Conservation (phyloP, 768 basidiomycete genomes). For the Naganishia antarctica region DNA sequence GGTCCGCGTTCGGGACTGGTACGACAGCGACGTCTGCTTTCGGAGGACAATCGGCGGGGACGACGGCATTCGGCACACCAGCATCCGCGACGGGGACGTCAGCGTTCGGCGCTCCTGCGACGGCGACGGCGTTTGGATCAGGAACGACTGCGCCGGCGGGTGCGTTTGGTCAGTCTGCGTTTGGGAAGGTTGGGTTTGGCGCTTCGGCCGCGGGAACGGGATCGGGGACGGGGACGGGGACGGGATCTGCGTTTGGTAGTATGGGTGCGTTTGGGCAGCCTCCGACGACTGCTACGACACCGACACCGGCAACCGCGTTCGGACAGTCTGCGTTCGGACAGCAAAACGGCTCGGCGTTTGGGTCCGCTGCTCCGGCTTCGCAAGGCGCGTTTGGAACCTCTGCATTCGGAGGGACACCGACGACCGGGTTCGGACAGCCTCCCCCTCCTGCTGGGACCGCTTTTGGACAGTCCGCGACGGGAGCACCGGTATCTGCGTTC, state of each 20-base stretch:
- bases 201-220: too few species aligned
- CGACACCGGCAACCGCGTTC: not conserved
- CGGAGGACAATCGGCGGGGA: not conserved
- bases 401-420: conserved; percentile 5
- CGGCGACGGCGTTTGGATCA: conserved; percentile 7
- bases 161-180: conserved; percentile 21
- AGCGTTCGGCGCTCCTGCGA: not conserved
- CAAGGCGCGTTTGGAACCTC: conserved; percentile 16
- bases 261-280: conserved; percentile 8
- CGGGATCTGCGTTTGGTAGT: conserved; percentile 13
- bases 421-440: not conserved
- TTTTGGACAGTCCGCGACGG: conserved; percentile 20
- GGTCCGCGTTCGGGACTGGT: not conserved
- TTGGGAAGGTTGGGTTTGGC: not conserved
- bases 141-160: not conserved
- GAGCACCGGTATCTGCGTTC: conserved; percentile 7
- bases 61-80: not conserved
- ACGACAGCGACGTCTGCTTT: too few species aligned
- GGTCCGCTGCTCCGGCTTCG: too few species aligned
- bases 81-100: too few species aligned
- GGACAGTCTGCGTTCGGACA: conserved; percentile 8
- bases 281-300: not conserved
- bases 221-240: not conserved
- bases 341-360: too few species aligned
- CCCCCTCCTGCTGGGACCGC: not conserved